Conservation (phyloP, 495 filamentous ascomycete species). For the Aspergillus avenaceus region DNA sequence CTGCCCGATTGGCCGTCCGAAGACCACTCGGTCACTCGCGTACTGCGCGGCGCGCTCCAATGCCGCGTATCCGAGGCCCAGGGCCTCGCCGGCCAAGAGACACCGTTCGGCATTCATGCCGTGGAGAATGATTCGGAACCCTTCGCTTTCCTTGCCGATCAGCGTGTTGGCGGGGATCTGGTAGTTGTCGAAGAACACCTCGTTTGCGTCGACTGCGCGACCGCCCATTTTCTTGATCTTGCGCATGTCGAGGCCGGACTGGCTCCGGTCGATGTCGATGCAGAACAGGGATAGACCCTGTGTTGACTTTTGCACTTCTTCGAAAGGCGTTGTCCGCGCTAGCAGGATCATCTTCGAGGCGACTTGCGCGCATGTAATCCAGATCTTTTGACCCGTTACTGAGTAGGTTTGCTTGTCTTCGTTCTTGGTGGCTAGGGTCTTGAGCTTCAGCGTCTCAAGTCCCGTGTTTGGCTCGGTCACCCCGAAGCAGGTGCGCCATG, state of each 20-base stretch:
- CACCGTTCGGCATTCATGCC: conserved; percentile 84
- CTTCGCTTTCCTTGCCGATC: conserved; percentile 66
- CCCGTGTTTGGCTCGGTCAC: conserved; percentile 66
- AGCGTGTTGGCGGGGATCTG: conserved; percentile 53
- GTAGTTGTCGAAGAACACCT: conserved; percentile 80
- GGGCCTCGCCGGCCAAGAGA: conserved; percentile 70
- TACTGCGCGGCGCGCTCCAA: conserved; percentile 62
- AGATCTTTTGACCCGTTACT: conserved; percentile 74
- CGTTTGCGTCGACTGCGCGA: conserved; percentile 74
- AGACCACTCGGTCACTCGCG: conserved; percentile 64
- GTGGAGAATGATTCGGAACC: conserved; percentile 74
- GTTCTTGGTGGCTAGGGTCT: conserved; percentile 52
- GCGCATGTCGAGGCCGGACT: conserved; percentile 56
- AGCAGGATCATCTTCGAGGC: conserved; percentile 74
- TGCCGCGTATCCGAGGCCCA: conserved; percentile 73
- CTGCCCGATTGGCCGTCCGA: conserved; percentile 65
- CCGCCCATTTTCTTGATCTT: conserved; percentile 81
- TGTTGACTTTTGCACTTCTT: conserved; percentile 60
- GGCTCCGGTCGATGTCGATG: conserved; percentile 60
- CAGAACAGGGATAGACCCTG: conserved; percentile 75
- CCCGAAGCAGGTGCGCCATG: conserved; percentile 68
- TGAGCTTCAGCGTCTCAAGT: conserved; percentile 66
- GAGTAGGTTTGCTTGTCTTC: conserved; percentile 49
- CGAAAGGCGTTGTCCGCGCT: conserved; percentile 65
- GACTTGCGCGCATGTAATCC: conserved; percentile 78